Percentiles rank a stretch among this genome's conserved stretches.
Evolutionary conservation across 2,329 filamentous ascomycete genomes (phyloP).

Genomic region (Clarireedia paspali): DNA sequence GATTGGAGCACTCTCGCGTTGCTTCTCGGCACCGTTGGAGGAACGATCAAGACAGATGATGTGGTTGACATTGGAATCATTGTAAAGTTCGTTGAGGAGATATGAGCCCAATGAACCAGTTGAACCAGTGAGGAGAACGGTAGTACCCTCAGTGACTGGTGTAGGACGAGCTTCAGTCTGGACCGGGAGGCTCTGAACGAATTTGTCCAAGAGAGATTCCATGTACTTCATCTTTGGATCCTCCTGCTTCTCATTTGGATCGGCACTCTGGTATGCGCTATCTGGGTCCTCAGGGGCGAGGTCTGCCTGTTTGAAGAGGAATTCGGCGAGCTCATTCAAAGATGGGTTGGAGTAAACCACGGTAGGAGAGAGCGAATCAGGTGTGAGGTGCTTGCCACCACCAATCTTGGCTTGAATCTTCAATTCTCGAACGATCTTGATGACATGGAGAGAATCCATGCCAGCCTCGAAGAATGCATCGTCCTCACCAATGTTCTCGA

Average conservation of each 20-base stretch:
- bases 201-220: constrained; percentile 10
- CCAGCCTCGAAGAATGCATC: constrained; percentile 12
- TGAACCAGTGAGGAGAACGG: constrained; percentile 37
- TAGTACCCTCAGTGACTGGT: not conserved
- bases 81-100: constrained; percentile 33
- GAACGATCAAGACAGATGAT: constrained; percentile 40
- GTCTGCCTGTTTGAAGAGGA: constrained; percentile 8
- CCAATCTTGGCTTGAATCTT: constrained; percentile 8
- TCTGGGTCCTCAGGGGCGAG: constrained; percentile 5
- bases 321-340: constrained; percentile 7
- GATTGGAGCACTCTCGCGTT: constrained; percentile 25
- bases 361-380: constrained; percentile 3
- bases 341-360: constrained; percentile 11
- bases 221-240: constrained; percentile 5
- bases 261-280: constrained; percentile 9
- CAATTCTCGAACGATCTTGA: constrained; percentile 9
- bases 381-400: constrained; percentile 6
- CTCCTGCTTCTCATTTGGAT: not conserved
- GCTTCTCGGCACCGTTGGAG: constrained; percentile 30
- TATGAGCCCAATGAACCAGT: constrained; percentile 42
- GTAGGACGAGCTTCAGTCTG: not conserved
- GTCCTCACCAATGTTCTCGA: constrained; percentile 7
- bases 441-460: constrained; percentile 15
- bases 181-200: constrained; percentile 8
- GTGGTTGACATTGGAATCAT: constrained; percentile 31